Evolutionary conservation across 2,329 filamentous ascomycete species (phyloP), one percentile per base, ranked within the genome.

Genomic region (Acrocalymma vagum): DNA sequence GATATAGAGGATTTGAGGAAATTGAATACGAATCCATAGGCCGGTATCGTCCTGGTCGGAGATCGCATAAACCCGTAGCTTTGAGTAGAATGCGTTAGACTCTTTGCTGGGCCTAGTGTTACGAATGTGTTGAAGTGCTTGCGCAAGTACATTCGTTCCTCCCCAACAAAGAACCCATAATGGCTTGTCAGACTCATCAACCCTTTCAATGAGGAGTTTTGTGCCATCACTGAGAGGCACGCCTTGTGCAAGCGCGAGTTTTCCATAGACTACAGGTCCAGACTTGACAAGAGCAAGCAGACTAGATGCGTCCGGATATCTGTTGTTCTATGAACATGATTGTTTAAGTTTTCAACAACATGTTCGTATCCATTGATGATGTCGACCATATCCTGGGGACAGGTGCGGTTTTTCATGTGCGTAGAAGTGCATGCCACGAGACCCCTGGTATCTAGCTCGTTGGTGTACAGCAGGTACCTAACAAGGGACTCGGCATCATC

Each of bases 11-110:
- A 82, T 58, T 14, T 77, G 71, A 0, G 80, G 78, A 42, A 73
- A 82, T 2, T 69, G 71, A 18, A 65, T 55, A 7, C 79, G 73
- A 27, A 83, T 76, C 78, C 78, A 82, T 1, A 71, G 59, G 1
- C 78, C 78, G 0, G 75, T 73, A 51, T 83, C 74, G 49, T 82
- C 79, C 47, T 82, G 79, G 51, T 82, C 80, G 6, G 77, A 80
- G 42, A 82, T 80, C 29, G 78, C 62, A 27, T 60, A 60, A 18
- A 60, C 49, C 9, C 57, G 51, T 5, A 60, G 25, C 13, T 53
- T 42, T 11, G 52, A 56, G 24, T 50, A 32, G 7, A 58, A 44
- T 4, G 52, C 47, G n/a, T 27, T 32, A 2, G 52, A 41, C 29
- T 58, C 55, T 29, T 56, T 53, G 17, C 52, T 50, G 1, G 55